Percentiles rank a stretch among this genome's conserved stretches.
Evolutionary conservation across 495 filamentous ascomycete genomes (phyloP).

Genomic region (Hypoxylon subgilvum): DNA sequence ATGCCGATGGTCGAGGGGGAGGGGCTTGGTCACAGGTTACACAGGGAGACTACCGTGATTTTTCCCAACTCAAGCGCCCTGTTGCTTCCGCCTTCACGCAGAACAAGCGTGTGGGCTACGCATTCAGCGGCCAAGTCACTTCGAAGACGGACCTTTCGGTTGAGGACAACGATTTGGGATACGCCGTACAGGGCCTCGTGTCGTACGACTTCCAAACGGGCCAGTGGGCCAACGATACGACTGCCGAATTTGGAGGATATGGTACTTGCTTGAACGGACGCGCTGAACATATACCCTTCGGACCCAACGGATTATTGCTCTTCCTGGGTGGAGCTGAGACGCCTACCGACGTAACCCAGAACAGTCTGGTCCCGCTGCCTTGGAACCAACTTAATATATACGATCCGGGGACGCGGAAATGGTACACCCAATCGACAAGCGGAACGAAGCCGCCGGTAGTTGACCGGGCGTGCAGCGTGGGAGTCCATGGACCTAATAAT

Average conservation of each 20-base stretch:
- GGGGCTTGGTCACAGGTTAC: constrained; percentile 44
- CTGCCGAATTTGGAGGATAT: constrained; percentile 29
- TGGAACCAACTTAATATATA: constrained; percentile 43
- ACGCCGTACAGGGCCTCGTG: constrained; percentile 39
- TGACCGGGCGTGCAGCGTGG: constrained; percentile 39
- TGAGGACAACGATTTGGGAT: constrained; percentile 26
- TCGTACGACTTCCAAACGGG: constrained; percentile 45
- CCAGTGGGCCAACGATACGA: constrained; percentile 42
- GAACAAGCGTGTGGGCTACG: constrained; percentile 27
- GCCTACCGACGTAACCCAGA: constrained; percentile 24
- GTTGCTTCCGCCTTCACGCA: constrained; percentile 36
- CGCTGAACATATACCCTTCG: constrained; percentile 46
- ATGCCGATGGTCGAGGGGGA: constrained; percentile 42
- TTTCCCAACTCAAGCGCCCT: constrained; percentile 25
- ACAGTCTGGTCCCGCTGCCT: constrained; percentile 21
- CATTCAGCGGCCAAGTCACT: constrained; percentile 40
- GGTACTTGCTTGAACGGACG: constrained; percentile 41
- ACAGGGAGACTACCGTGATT: constrained; percentile 33
- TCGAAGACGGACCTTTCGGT: constrained; percentile 36
- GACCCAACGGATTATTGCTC: constrained; percentile 44
- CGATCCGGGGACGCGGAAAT: constrained; percentile 45
- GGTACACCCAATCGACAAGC: constrained; percentile 43
- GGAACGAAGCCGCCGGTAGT: constrained; percentile 34
- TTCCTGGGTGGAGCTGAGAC: constrained; percentile 44
- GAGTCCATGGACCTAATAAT: constrained; percentile 39